phyloP scores from a whole-genome alignment of 2,329 filamentous ascomycete species.

The Stagonosporopsis chrysanthemi region DNA sequence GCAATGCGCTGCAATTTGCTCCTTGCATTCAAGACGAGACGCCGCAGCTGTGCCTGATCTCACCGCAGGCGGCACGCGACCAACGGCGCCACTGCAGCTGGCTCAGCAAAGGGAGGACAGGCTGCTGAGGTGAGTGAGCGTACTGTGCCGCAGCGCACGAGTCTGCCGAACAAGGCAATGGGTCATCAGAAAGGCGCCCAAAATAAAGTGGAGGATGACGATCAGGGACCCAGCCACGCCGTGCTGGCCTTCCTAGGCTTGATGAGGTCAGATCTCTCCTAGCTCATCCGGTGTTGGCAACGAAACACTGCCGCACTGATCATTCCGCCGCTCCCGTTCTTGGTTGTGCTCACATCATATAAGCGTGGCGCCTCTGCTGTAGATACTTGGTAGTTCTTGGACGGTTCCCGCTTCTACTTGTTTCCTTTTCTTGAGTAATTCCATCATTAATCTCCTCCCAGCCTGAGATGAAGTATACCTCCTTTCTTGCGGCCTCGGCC shows the following conservation, averaged over 20 bases:
- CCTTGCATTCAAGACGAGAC: slow-evolving; percentile 11
- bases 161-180: slow-evolving; percentile 6
- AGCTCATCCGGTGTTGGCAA: slow-evolving; percentile 19
- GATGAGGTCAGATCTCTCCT: slow-evolving; percentile 23
- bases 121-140: slow-evolving; percentile 2
- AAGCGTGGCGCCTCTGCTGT: slow-evolving; percentile 10
- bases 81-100: not conserved
- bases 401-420: slow-evolving; percentile 3
- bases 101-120: not conserved
- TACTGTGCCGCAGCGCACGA: slow-evolving; percentile 1
- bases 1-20: slow-evolving; percentile 15
- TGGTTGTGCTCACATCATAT: slow-evolving; percentile 17
- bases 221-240: slow-evolving; percentile 21
- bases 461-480: slow-evolving; percentile 39
- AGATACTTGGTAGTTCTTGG: not conserved
- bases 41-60: slow-evolving; percentile 1
- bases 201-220: slow-evolving; percentile 14
- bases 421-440: not conserved
- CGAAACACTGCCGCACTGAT: slow-evolving; percentile 19
- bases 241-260: slow-evolving; percentile 12
- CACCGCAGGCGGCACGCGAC: slow-evolving; percentile 1
- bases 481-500: slow-evolving; percentile 38
- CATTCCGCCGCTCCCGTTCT: slow-evolving; percentile 16
- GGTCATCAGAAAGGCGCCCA: slow-evolving; percentile 10
- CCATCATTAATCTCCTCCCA: not conserved